Conservation (phyloP, 1,284 basidiomycete genomes). For the Papiliotrema laurentii region DNA sequence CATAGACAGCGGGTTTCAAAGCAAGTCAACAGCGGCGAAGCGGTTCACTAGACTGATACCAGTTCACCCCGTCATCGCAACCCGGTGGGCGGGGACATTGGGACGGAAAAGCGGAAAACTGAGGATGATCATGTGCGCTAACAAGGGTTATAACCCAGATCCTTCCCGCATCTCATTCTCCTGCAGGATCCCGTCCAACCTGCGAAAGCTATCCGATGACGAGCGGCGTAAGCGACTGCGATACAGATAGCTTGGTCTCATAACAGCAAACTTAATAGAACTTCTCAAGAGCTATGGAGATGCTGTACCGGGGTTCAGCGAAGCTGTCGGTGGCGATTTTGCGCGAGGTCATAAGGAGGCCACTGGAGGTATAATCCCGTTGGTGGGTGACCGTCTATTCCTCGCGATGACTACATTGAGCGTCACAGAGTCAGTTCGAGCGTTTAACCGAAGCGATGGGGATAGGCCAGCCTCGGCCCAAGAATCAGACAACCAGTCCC, state of each 20-base stretch:
- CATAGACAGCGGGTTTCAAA: constrained; percentile 43
- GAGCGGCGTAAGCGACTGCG: constrained; percentile 28
- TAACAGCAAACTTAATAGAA: constrained; percentile 36
- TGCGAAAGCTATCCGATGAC: constrained; percentile 33
- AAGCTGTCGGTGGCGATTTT: constrained; percentile 45
- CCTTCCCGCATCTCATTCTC: constrained; percentile 40
- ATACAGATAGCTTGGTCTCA: background rate
- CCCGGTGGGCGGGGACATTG: constrained; percentile 45
- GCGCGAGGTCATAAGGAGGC: constrained; percentile 48
- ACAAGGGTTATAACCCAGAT: constrained; percentile 44
- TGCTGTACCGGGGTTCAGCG: constrained; percentile 34
- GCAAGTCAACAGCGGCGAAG: constrained; percentile 17
- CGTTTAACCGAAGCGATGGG: no score
- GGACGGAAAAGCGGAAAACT: constrained; percentile 41
- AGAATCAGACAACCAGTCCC: no score
- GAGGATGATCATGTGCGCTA: constrained; percentile 47
- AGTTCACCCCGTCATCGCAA: constrained; percentile 49
- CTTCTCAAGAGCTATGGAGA: constrained; percentile 38
- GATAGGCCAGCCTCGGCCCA: no score
- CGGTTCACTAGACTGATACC: background rate
- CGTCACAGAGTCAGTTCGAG: background rate
- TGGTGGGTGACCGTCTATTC: constrained; percentile 11
- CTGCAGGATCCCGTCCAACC: constrained; percentile 33
- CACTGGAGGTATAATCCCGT: constrained; percentile 45
- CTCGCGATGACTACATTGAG: background rate